Percentiles rank a stretch among this genome's conserved stretches.
phyloP scores from a whole-genome alignment of 495 filamentous ascomycete species.

The Ramalina intermedia region DNA sequence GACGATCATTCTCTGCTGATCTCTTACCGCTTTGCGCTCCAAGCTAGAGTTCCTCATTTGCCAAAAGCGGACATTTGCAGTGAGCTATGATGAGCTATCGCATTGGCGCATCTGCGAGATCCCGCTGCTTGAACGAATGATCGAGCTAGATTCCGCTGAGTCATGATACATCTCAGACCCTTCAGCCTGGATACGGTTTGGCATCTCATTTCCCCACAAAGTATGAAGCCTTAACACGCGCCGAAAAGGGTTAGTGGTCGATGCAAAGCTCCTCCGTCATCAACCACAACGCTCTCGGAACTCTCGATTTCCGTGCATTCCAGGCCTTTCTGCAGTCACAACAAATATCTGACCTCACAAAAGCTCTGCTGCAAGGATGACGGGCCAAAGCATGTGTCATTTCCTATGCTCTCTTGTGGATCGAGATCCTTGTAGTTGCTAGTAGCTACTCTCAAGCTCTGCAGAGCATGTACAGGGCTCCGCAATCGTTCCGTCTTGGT shows the following conservation, averaged over 20 bases:
- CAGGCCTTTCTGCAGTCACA: background rate
- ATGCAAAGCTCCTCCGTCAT: background rate
- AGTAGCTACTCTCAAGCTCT: no score
- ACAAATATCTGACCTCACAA: background rate
- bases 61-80: no score
- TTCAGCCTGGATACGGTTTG: no score
- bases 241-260: background rate
- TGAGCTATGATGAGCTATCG: no score
- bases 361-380: background rate
- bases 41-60: no score
- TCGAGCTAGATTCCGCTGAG: no score
- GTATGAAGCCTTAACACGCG: background rate
- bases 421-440: background rate
- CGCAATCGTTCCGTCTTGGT: background rate
- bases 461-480: background rate
- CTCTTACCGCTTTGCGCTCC: no score
- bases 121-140: no score
- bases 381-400: background rate
- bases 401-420: background rate
- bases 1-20: no score
- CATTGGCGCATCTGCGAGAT: no score
- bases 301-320: conserved; percentile 1
- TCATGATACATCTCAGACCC: no score
- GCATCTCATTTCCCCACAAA: conserved; percentile 1
- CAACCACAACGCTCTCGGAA: background rate